Evolutionary conservation across 1,284 basidiomycete species (phyloP), one percentile per base, ranked within the genome.

Genomic region (Taiwanofungus camphoratus): DNA sequence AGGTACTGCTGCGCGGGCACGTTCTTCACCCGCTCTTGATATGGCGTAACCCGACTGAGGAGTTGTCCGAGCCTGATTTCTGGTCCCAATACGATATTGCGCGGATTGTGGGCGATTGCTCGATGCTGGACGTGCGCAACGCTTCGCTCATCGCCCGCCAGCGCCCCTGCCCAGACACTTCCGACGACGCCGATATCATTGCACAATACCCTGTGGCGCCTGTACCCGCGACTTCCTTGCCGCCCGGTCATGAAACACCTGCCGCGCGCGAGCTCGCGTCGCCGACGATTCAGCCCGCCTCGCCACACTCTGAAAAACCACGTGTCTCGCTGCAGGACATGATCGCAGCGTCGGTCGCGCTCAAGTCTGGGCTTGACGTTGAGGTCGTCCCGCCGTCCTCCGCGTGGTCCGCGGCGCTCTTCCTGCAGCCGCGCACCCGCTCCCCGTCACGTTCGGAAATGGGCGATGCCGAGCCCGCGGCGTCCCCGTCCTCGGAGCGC

Each of bases 1-100:
- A 92, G 84, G 69, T 73, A 22, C 63, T 91, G 33, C 64, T 92
- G 33, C 77, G 82, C n/a, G 70, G 73, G 37, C 85, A 89, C 56
- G 71, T 79, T 27, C 74, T 87, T 43, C 87, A 92, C 58, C 82
- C 88, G 2, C 66, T 77, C 12, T 68, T 92, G 43, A 73, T 91
- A 48, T 78, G 74, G 71, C 71, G 74, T 30, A 79, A 83, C 52
- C 74, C 78, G 39, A 59, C 63, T 9, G 68, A 70, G 6, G 91
- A 94, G 53, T 67, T 91, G 5, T 68, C 68, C 4, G 71, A 79
- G 50, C 69, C 71, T 15, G 73, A 79, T 49, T 76, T 82, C 44
- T 93, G 87, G 86, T 61, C 68, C 6, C 66, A 74, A 30, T 82
- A 84, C 55, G 77, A 77, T 50, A 70, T 83, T 18, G 69, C 82